Evolutionary conservation across 345 rosid species (phyloP), one percentile per base, ranked within the genome.

Genomic region (Acer saccharum): DNA sequence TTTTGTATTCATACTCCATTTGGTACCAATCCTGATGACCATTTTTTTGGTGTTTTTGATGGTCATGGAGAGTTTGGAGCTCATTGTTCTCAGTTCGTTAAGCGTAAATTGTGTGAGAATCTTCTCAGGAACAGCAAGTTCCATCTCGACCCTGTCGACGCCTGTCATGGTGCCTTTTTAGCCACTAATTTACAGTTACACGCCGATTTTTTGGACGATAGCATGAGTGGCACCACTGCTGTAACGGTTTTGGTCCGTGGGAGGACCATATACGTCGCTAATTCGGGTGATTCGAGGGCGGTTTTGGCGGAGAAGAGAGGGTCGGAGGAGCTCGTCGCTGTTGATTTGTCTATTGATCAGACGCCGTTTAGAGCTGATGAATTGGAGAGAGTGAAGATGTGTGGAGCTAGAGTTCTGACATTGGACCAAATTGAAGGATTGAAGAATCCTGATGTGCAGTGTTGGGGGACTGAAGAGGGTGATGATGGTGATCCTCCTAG

Each of bases 401-500:
- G 92, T 80, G 99, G 99, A 9, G 99, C 98, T 25, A 87, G 97
- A 86, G 99, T 96, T 68, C 86, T 96, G 76, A 94, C 98, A 29
- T 83, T 96, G 89, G 99, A 96, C 87, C 99, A 96, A 84, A 92
- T 96, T 70, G 99, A 96, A 84, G 99, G 99, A 58, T 81, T 96
- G 72, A 96, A 96, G 84, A 86, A 92, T 78, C 99, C 99, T 20
- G 91, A 94, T 80, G 95, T 92, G 80, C 96, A 90, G 83, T 94
- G 94, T 80, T 96, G 99, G 99, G 99, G 93, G 58, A 90, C 92
- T 12, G 99, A 96, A 85, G 99, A 94, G 80, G 90, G 76, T 7
- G 99, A 96, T 80, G 99, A 94, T 80, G 99, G 99, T 17, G 99
- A 96, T 74, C 99, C 99, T 66, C 99, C 99, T 0, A 90, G 99